These are phyloP conservation scores for Diaporthe ilicicola DNA, from an alignment of 2,329 filamentous ascomycete genomes.

Conservation along the genomic window DNA sequence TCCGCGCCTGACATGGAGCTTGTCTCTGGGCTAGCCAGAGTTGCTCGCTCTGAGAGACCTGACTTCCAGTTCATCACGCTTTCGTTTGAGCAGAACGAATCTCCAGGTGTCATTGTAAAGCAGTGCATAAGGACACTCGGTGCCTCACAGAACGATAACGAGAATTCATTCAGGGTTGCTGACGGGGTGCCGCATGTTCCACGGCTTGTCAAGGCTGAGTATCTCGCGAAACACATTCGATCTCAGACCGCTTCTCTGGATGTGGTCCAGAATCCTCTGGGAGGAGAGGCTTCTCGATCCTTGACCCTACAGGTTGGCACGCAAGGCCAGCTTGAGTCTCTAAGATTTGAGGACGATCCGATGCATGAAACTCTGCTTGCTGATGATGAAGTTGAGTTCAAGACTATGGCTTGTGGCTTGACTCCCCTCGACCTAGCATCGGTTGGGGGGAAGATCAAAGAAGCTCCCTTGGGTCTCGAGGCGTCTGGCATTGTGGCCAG, in stretches of 20 bases:
- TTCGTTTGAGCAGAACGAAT: constrained; percentile 35
- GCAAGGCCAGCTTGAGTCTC: constrained; percentile 35
- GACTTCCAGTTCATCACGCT: constrained; percentile 35
- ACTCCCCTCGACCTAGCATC: constrained; percentile 34
- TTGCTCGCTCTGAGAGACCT: constrained; percentile 35
- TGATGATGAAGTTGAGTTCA: constrained; percentile 38
- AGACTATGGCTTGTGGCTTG: constrained; percentile 35
- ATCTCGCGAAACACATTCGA: constrained; percentile 34
- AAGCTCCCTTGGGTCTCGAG: constrained; percentile 30
- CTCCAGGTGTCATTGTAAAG: constrained; percentile 21
- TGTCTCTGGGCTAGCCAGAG: constrained; percentile 37
- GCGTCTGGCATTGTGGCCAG: constrained; percentile 37
- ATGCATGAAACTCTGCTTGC: constrained; percentile 25
- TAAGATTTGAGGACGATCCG: constrained; percentile 37
- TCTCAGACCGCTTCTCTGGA: constrained; percentile 32
- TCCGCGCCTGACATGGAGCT: constrained; percentile 35
- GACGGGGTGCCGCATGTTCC: constrained; percentile 29
- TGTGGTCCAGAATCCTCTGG: constrained; percentile 10
- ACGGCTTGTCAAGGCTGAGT: constrained; percentile 34
- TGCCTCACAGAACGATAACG: constrained; percentile 29
- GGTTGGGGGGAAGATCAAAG: constrained; percentile 30
- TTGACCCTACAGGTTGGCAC: constrained; percentile 29
- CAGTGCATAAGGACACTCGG: constrained; percentile 30
- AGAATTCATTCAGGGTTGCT: constrained; percentile 36
- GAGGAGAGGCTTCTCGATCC: constrained; percentile 16